Evolutionary conservation across 1,284 basidiomycete genomes (phyloP).

Genomic region (Sanguinoderma infundibulare): DNA sequence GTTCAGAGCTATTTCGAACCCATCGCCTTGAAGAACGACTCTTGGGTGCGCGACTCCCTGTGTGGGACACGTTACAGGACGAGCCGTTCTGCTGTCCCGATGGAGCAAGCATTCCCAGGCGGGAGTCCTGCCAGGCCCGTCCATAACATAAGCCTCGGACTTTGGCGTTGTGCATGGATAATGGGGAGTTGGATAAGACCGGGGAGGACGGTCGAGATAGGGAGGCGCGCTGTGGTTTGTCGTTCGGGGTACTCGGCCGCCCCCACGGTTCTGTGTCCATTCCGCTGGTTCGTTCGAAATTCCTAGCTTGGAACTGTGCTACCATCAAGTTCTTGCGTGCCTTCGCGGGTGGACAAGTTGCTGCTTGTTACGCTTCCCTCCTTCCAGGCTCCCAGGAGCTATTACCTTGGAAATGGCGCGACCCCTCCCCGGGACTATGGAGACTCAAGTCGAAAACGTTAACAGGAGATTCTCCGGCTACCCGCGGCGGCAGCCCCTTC

Average conservation of each 20-base stretch:
- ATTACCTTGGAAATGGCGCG: slow-evolving; percentile 4
- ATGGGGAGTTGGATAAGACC: background rate
- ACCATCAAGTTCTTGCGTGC: background rate
- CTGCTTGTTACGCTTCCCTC: background rate
- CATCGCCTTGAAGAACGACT: slow-evolving; percentile 42
- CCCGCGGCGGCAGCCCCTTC: no score
- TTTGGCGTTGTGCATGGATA: slow-evolving; percentile 4
- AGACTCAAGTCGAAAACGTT: background rate
- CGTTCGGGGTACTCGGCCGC: background rate
- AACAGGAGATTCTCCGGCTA: no score
- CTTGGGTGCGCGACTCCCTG: slow-evolving; percentile 40
- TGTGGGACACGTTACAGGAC: slow-evolving; percentile 41
- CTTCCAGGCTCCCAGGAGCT: background rate
- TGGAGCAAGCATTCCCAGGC: slow-evolving; percentile 37
- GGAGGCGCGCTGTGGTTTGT: background rate
- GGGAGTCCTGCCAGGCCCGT: slow-evolving; percentile 42
- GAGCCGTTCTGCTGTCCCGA: slow-evolving; percentile 39
- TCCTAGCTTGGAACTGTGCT: background rate
- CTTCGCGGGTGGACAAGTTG: background rate
- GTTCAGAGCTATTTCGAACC: slow-evolving; percentile 41
- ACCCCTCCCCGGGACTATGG: background rate
- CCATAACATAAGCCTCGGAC: background rate
- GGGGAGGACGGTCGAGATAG: background rate
- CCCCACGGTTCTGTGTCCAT: background rate
- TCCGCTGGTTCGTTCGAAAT: background rate